phyloP scores from a whole-genome alignment of 1,139 yeast species.

The Blastobotrys arbuscula region DNA sequence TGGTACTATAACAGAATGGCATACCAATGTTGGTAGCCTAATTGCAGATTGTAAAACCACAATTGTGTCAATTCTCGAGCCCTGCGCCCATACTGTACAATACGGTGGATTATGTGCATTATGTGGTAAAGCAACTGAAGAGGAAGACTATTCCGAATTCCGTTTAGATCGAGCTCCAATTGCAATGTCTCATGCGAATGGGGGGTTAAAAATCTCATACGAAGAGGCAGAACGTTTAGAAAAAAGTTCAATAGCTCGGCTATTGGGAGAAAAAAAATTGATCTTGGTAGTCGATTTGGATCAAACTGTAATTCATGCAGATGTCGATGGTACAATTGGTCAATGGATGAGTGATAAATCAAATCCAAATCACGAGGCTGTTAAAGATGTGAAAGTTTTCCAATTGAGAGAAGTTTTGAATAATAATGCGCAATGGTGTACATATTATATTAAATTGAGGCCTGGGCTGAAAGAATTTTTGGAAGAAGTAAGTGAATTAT shows the following conservation, averaged over 20 bases:
- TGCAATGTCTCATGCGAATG: constrained; percentile 83
- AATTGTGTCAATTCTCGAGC: constrained; percentile 60
- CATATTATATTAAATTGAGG: constrained; percentile 89
- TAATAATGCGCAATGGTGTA: constrained; percentile 44
- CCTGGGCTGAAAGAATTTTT: constrained; percentile 81
- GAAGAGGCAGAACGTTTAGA: constrained; percentile 87
- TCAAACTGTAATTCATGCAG: constrained; percentile 96
- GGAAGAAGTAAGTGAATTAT: constrained; percentile 52
- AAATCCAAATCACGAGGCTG: constrained; percentile 79
- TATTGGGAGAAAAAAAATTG: constrained; percentile 59
- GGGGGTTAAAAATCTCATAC: constrained; percentile 76
- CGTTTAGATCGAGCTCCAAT: constrained; percentile 76
- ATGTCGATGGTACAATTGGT: constrained; percentile 95
- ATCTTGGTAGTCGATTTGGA: constrained; percentile 93
- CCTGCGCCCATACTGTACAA: constrained; percentile 92
- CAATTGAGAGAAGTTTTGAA: constrained; percentile 70
- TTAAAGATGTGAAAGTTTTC: constrained; percentile 75
- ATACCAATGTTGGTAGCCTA: constrained; percentile 54
- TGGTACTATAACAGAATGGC: constrained; percentile 54
- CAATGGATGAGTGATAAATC: constrained; percentile 88
- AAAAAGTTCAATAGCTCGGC: constrained; percentile 53
- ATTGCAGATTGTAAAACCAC: constrained; percentile 45
- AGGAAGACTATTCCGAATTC: constrained; percentile 69
- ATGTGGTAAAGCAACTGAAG: constrained; percentile 83
- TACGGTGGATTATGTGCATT: constrained; percentile 93